phyloP scores from a whole-genome alignment of 768 basidiomycete species.

The Steccherinum ochraceum region DNA sequence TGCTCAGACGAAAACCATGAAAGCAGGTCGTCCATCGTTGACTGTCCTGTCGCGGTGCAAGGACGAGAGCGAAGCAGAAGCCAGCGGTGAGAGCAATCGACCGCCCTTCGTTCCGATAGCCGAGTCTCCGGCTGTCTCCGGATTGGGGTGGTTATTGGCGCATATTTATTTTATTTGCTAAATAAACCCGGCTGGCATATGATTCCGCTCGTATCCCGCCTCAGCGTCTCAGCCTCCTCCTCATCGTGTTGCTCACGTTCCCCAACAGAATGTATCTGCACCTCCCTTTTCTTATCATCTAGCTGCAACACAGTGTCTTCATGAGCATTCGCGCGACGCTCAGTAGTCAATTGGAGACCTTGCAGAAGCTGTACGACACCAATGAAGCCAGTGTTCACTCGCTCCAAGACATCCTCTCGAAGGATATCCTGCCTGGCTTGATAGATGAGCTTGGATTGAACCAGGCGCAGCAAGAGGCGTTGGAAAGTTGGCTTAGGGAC shows the following conservation, averaged over 20 bases:
- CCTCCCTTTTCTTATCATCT: background rate
- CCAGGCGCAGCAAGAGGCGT: constrained; percentile 41
- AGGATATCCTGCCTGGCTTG: constrained; percentile 55
- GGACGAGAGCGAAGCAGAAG: background rate
- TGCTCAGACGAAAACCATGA: constrained; percentile 53
- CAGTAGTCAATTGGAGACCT: constrained; percentile 30
- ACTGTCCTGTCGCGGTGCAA: background rate
- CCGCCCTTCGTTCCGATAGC: too few species aligned
- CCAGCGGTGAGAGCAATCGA: background rate
- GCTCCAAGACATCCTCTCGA: constrained; percentile 46
- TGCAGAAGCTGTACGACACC: constrained; percentile 44
- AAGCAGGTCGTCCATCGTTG: constrained; percentile 31
- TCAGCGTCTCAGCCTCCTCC: background rate
- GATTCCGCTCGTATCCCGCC: background rate
- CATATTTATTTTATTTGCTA: background rate
- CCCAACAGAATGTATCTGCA: background rate
- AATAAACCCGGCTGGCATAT: background rate
- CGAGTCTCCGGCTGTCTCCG: too few species aligned
- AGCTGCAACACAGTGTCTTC: background rate
- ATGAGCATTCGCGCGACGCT: constrained; percentile 8
- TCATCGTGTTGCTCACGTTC: background rate
- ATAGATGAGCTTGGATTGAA: constrained; percentile 50
- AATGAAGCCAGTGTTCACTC: constrained; percentile 40
- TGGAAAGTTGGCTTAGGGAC: constrained; percentile 60
- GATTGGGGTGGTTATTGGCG: too few species aligned